Base-by-base conservation (phyloP, 148 eudicot species). In the Rhododendron mucronatum region DNA sequence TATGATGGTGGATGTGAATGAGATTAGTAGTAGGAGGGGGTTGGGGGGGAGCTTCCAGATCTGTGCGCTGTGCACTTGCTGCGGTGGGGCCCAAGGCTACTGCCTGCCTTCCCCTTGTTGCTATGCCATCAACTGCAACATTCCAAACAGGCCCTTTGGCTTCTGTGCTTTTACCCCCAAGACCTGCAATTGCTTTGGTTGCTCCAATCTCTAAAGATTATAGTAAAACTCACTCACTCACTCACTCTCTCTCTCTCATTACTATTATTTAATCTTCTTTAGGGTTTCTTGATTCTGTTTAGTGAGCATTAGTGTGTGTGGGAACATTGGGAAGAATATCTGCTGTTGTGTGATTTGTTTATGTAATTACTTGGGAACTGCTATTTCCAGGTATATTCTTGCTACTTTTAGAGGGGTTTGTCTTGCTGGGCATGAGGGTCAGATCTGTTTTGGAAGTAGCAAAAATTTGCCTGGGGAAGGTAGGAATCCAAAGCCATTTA, bases 81-180 rank as follows among this genome's bases (percentile, higher is more conserved):
- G 99, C 89, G 91, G 91, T 80, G 95, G 98, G 18, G 87, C 90
- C 30, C 92, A 86, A 86, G 93, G 91, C 57, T 91, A 90, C 85
- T 96, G 99, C 79, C 86, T 96, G 85, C 99, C 96, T 53, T 91
- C 97, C 10, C 95, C 99, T 88, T 96, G 99, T 88, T 96, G 99
- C 87, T 96, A 96, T 91, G 96, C 99, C 26, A 96, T 96, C 90
- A 96, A 93, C 86, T 96, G 99, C 95, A 95, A 96, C 88, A 96
- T 96, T 14, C 99, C 99, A 80, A 92, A 95, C 89, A 91, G 96
- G 88, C 99, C 99, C 80, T 96, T 95, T 90, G 99, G 99, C 63
- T 95, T 93, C 86, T 96, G 97, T 81, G 90, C 99, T 47, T 96
- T 96, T 82, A 95, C 96, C 37, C 99, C 99, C 80, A 94, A 86